A percentile compares a stretch with the other conserved stretches of the same genome.
Evolutionary conservation across 2,329 filamentous ascomycete species (phyloP).

Genomic region (Aspergillus bombycis): DNA sequence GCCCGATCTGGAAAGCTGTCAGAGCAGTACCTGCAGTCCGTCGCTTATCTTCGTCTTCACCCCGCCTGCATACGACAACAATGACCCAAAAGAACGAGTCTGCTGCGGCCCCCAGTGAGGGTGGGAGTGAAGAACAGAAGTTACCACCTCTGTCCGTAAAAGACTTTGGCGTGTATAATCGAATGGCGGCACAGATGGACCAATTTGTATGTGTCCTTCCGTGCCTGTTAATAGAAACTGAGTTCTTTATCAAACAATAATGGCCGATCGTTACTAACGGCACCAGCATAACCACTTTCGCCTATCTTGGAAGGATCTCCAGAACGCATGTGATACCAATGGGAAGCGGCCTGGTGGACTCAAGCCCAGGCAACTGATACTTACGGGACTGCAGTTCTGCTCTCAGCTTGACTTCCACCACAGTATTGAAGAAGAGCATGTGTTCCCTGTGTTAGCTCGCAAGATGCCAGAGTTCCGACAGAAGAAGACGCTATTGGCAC

Average conservation of each 20-base stretch:
- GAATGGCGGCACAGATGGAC: conserved; percentile 75
- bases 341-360: conserved; percentile 63
- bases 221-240: background rate
- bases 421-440: conserved; percentile 76
- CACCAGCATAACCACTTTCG: conserved; percentile 76
- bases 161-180: conserved; percentile 73
- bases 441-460: conserved; percentile 76
- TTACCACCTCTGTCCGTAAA: conserved; percentile 63
- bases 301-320: conserved; percentile 70
- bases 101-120: too few species aligned
- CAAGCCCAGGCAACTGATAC: conserved; percentile 70
- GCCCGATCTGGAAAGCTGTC: background rate
- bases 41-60: background rate
- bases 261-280: conserved; percentile 14
- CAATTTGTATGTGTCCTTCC: conserved; percentile 61
- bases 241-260: background rate
- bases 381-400: conserved; percentile 69
- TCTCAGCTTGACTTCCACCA: conserved; percentile 76
- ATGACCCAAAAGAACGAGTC: background rate
- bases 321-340: conserved; percentile 63
- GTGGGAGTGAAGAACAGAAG: background rate
- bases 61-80: background rate
- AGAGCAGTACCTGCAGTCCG: background rate
- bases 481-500: conserved; percentile 67
- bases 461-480: conserved; percentile 77